Conservation (phyloP, 495 filamentous ascomycete genomes). For the Platismatia glauca region DNA sequence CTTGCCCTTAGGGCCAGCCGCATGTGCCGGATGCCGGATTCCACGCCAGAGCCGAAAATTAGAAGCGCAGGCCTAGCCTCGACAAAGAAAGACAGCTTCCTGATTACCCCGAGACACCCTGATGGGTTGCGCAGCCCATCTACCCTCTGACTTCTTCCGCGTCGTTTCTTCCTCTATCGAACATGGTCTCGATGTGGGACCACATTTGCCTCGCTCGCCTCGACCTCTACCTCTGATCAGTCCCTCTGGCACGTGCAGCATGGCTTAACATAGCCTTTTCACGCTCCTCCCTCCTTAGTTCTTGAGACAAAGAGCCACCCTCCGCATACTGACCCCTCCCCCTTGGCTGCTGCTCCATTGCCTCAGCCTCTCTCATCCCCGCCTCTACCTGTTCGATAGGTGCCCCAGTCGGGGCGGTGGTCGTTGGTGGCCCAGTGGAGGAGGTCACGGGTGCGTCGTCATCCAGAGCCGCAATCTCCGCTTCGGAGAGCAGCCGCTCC, state of each 20-base stretch:
- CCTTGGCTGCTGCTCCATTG: constrained; percentile 3
- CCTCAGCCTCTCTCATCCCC: constrained; percentile 26
- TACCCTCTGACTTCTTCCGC: constrained; percentile 10
- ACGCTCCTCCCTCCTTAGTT: neutral
- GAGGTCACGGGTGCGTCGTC: constrained; percentile 25
- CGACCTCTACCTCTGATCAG: constrained; percentile 12
- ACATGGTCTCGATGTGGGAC: neutral
- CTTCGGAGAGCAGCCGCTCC: constrained; percentile 50
- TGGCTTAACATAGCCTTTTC: constrained; percentile 6
- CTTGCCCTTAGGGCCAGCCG: neutral
- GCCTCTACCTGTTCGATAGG: constrained; percentile 35
- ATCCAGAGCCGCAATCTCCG: constrained; percentile 39
- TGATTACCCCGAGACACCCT: constrained; percentile 20
- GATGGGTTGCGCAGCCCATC: constrained; percentile 16
- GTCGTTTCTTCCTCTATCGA: neutral
- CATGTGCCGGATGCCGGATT: neutral
- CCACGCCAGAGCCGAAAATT: neutral
- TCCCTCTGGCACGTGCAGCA: neutral
- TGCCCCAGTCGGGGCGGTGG: constrained; percentile 40
- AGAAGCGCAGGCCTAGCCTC: neutral
- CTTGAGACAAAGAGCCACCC: constrained; percentile 6
- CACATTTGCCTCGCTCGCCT: constrained; percentile 4
- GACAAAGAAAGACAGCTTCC: constrained; percentile 15
- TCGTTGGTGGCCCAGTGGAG: constrained; percentile 26
- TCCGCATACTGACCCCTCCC: constrained; percentile 4